Base-by-base conservation (phyloP, 441 rosid genomes). In the Lepidium campestre region DNA sequence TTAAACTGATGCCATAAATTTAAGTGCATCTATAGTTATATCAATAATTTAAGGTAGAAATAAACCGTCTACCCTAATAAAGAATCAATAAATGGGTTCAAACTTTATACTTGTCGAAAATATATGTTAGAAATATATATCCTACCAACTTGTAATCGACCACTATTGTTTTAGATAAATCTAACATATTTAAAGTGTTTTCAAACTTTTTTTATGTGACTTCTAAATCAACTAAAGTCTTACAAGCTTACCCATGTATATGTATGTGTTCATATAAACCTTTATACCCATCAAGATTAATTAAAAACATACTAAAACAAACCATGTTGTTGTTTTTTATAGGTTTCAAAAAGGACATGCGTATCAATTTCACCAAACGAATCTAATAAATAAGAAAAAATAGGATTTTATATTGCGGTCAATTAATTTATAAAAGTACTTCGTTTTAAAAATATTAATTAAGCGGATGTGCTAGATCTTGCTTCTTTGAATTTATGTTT, bases 351-450 rank as follows among this genome's bases (percentile, higher is more conserved):
- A 69, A 41, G 31, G 53, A 32, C 55, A 69, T 60, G 23, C 61
- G 74, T 52, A 69, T 69, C 67, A 8, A 52, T 50, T 32, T 56
- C 70, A 71, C 75, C 75, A 63, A 71, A 56, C 65, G 65, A 71
- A 71, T 71, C 75, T 71, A 63, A 23, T 27, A 55, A 27, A 52
- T 29, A 46, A 36, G 36, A 62, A 20, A 63, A 62, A 3, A 27
- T 0, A 7, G 12, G 0, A 45, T 70, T 44, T 54, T 54, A 62
- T 61, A 62, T 53, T 70, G 48, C 42, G 65, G 50, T 50, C 60
- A 40, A 45, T 49, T 5, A 8, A 29, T 29, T 29, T 6, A 3
- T 29, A 29, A 29, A 29, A 29, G 34, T 29, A 29, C 34, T 8
- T 29, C 34, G 34, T 29, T 29, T 29, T 29, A 7, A 29, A n/a